Evolutionary conservation across 805 yeast genomes (phyloP), one percentile per base, ranked within the genome.

Genomic region (Myxozyma sirexii): DNA sequence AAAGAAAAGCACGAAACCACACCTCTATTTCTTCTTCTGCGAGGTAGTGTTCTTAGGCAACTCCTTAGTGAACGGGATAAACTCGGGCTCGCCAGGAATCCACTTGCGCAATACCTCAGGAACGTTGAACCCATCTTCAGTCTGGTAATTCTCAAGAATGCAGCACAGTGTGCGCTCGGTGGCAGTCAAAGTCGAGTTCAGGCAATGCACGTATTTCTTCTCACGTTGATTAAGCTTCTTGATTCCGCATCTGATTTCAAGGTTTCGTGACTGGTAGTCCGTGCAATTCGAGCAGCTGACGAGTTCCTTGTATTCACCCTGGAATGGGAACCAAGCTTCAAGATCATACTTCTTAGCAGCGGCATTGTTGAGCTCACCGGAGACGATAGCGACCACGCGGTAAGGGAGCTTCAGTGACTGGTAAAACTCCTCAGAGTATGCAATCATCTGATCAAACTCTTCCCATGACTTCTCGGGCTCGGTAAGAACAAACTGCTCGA

Each of bases 321-420:
- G 99, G 89, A 82, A 94, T 74, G 99, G 99, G 96, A 94, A 94
- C 99, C 99, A 94, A 53, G 99, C 99, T 82, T 94, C 99, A 74
- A 94, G 83, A 80, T 94, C 99, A 80, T 87, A 94, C 78, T 94
- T 94, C 82, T 94, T 94, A 67, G 99, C 98, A 64, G 99, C 99
- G 55, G 99, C 97, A 71, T 94, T 94, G 83, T 94, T 94, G 75
- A 94, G 85, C 80, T 93, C 99, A 71, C 98, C 99, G 62, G 97
- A 90, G 64, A 94, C 99, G 76, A 94, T 94, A 70, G 96, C 96
- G 65, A 94, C 99, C 60, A 94, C 94, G 76, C 98, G 85, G 82
- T 93, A 94, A 64, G 99, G 99, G 71, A 94, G 78, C 44, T 92
- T 93, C 67, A 94, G 84, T 31, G 93, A 84, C 79, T 92, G 82